These are phyloP conservation scores for Nidularia pulvinata DNA, from an alignment of 768 basidiomycete species.

Conservation along the genomic window DNA sequence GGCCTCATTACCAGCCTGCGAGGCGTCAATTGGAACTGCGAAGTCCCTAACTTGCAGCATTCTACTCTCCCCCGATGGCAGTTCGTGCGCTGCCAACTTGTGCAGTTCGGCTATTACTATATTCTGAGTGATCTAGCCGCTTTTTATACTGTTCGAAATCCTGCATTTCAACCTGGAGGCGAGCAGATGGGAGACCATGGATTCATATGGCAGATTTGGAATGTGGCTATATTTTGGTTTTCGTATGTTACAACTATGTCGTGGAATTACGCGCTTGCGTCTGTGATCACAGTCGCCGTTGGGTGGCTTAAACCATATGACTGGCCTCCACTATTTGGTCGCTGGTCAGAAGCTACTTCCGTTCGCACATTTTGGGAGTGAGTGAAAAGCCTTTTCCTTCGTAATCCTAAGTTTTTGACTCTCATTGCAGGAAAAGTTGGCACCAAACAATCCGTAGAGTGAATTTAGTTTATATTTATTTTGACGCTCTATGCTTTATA, in stretches of 20 bases:
- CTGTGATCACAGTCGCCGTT: constrained; percentile 6
- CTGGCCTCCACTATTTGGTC: constrained; percentile 24
- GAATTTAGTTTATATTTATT: too few species aligned
- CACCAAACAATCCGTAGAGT: constrained; percentile 26
- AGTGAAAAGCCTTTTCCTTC: constrained; percentile 3
- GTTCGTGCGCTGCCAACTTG: constrained; percentile 1
- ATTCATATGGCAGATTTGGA: constrained; percentile 4
- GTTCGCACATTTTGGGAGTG: constrained; percentile 32
- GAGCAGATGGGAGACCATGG: constrained; percentile 1
- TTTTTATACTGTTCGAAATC: not conserved
- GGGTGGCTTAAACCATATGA: constrained; percentile 13
- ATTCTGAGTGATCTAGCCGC: not conserved
- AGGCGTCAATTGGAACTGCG: constrained; percentile 8
- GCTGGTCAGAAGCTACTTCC: constrained; percentile 22
- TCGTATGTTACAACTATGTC: not conserved
- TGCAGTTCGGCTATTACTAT: not conserved
- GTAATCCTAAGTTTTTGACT: not conserved
- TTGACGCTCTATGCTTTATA: not conserved
- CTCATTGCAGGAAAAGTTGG: constrained; percentile 19
- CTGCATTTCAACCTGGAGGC: not conserved
- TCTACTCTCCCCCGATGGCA: not conserved
- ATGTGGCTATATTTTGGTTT: constrained; percentile 4
- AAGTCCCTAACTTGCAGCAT: constrained; percentile 3
- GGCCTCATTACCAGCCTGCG: constrained; percentile 2
- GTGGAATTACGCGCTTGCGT: not conserved